Base-by-base conservation (phyloP, 192 early-diverging fungal genomes). In the Geranomyces variabilis region DNA sequence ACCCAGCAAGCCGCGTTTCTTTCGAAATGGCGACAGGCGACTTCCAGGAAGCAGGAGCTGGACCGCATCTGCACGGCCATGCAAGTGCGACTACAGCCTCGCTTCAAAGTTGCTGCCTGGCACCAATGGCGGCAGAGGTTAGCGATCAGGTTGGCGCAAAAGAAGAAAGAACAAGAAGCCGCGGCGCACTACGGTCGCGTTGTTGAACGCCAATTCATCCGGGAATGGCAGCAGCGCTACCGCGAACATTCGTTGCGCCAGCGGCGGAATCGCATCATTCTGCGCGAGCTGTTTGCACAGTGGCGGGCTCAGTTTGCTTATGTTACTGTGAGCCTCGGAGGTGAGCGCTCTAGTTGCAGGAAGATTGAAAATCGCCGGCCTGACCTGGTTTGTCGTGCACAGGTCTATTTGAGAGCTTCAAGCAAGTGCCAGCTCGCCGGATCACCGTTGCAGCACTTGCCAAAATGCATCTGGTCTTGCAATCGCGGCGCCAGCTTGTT, bases 181-280 rank as follows among this genome's bases (percentile, higher is more conserved):
- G 51, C 17, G 15, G 24, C 19, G 17, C 51, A 53, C 7, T 26
- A 6, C 17, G 51, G 24, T 7, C 51, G 51, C 17, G 24, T 53
- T 53, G 17, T 17, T 6, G n/a, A 53, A 15, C 51, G 51, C 51
- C 51, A 15, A 7, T 53, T 53, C 24, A n/a, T 53, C n/a, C 24
- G 24, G n/a, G 51, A 53, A 26, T 53, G 51, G 51, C 51, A 53
- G 51, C 24, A 24, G 51, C 19, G 51, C n/a, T n/a, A 26, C 51
- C 19, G 51, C 19, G 51, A 53, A 53, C 51, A 53, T n/a, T n/a
- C 24, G 19, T n/a, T 15, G 24, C 19, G 51, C 19, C 51, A 53
- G 7, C n/a, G 19, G 51, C 51, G 51, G 2, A 26, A 17, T 6
- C 51, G 51, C 51, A 4, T 24, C 4, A 53, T 53, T 26, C 19